phyloP scores from a whole-genome alignment of 1,139 yeast species.

The Taphrina deformans region DNA sequence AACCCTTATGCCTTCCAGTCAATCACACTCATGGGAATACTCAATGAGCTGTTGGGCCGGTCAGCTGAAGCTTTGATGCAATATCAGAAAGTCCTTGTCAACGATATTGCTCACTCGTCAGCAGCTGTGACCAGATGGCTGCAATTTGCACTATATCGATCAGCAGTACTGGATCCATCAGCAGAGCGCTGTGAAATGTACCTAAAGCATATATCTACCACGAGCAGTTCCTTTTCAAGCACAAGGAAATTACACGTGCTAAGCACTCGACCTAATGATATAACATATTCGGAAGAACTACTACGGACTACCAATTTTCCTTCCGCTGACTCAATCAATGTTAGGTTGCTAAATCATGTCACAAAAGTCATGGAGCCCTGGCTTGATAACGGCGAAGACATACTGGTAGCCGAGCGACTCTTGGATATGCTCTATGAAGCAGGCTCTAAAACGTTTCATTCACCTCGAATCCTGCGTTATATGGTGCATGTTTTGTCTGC shows the following conservation, averaged over 20 bases:
- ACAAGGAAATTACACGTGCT: not conserved
- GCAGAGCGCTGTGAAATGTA: not conserved
- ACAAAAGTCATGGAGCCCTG: constrained; percentile 1
- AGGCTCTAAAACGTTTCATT: constrained; percentile 54
- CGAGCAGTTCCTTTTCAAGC: not conserved
- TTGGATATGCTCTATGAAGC: constrained; percentile 46
- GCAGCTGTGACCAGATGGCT: not conserved
- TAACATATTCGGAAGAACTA: not conserved
- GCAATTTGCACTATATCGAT: not conserved
- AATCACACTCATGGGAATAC: not conserved
- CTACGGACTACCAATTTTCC: not conserved
- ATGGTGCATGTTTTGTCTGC: constrained; percentile 45
- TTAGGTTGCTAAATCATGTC: not conserved
- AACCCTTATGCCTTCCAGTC: not conserved
- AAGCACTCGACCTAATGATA: not conserved
- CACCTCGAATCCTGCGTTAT: constrained; percentile 50
- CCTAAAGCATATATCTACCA: not conserved
- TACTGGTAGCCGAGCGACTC: constrained; percentile 37
- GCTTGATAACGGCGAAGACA: constrained; percentile 28
- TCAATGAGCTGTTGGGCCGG: not conserved
- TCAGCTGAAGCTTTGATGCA: not conserved
- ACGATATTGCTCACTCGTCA: not conserved
- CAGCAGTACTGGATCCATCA: not conserved
- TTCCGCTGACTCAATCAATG: constrained; percentile 7
- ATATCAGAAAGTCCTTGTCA: not conserved